A percentile compares a stretch with the other conserved stretches of the same genome.
Conservation (phyloP, 768 basidiomycete genomes). For the Calocybe cyanea region DNA sequence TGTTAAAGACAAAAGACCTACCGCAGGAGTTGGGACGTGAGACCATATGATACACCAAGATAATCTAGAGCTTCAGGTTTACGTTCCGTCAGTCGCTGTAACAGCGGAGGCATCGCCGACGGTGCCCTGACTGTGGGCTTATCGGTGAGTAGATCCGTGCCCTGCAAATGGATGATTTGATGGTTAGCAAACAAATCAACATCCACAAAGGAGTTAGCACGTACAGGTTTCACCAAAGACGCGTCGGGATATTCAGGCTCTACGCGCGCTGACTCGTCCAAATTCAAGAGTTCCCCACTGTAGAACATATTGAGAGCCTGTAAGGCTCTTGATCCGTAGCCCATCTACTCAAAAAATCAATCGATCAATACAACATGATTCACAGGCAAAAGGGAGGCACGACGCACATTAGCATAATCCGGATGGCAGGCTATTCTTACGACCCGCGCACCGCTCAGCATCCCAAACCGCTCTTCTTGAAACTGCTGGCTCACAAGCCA, state of each 20-base stretch:
- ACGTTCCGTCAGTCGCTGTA: conserved; percentile 84
- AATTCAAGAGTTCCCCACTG: conserved; percentile 85
- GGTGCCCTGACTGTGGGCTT: conserved; percentile 68
- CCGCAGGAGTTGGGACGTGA: conserved; percentile 83
- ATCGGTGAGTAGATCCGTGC: conserved; percentile 65
- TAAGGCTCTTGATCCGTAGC: conserved; percentile 89
- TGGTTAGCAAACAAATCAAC: too few species aligned
- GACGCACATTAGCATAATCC: conserved; percentile 82
- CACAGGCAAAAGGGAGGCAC: not conserved
- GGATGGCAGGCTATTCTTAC: conserved; percentile 96
- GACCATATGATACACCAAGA: conserved; percentile 92
- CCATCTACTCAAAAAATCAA: conserved; percentile 61
- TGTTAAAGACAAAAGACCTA: conserved; percentile 22
- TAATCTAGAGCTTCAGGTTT: conserved; percentile 92
- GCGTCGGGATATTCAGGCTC: conserved; percentile 63
- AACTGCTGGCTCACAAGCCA: conserved; percentile 95
- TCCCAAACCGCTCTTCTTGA: conserved; percentile 92
- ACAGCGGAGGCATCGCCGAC: conserved; percentile 83
- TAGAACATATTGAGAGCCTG: conserved; percentile 88
- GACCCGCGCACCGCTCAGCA: conserved; percentile 85
- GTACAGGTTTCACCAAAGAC: conserved; percentile 41
- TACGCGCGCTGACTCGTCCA: conserved; percentile 61
- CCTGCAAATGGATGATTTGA: conserved; percentile 17
- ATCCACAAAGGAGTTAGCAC: too few species aligned
- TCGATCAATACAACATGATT: too few species aligned